Evolutionary conservation across 176 grass and related monocot genomes (phyloP), one percentile per base, ranked within the genome.

Genomic region (Saccharum spontaneum): DNA sequence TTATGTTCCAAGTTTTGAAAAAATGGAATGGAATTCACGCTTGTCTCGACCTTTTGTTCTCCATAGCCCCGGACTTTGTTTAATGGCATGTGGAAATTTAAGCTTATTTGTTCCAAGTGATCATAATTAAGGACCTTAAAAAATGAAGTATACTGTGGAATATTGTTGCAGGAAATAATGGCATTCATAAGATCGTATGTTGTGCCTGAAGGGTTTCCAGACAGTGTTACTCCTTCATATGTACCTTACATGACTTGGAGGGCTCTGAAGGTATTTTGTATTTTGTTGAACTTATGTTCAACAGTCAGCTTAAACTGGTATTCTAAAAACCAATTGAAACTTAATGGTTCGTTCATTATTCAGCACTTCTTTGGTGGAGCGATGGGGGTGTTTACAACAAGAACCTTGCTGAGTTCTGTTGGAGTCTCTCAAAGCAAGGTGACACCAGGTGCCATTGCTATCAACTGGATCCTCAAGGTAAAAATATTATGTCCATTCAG

Each of bases 401-500:
- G 90, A 89, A 95, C 90, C 52, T 90, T 99, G 84, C 45, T 99
- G 73, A 94, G 79, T 78, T 99, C 97, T 63, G 91, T 99, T 84
- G 97, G 97, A 87, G 93, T 99, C 54, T 99, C 93, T 83, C 91
- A 92, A 94, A 98, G 88, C 81, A 95, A 83, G 83, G 91, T 85
- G 28, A 91, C 90, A 67, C 83, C 97, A 48, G 97, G 97, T 86
- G 97, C 97, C 67, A 86, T 96, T 94, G 97, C 97, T 54, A 99
- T 99, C 88, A 99, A 99, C 67, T 99, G 97, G 97, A 99, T 99
- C 86, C 97, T 99, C 31, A 99, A 99, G 93, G 97, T 99, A 93
- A 82, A 78, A 82, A n/a, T 77, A 71, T 77, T 26, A 71, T 86
- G 37, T 12, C 20, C 83, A 10, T 65, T 52, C 11, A 57, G 55